phyloP scores from a whole-genome alignment of 805 yeast genomes.

The Danielia reshetovae region DNA sequence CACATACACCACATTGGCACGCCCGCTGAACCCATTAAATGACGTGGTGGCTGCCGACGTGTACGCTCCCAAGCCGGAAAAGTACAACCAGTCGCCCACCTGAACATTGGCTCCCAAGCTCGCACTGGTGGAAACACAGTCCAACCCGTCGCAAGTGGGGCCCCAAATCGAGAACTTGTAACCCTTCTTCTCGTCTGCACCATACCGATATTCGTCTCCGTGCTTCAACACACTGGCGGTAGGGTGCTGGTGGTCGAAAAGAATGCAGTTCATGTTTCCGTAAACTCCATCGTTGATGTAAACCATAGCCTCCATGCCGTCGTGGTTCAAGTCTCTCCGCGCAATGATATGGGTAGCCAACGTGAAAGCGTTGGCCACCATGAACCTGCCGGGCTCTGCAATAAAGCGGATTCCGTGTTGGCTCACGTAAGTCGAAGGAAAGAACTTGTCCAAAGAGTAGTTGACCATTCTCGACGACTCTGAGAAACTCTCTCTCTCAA shows the following conservation, averaged over 20 bases:
- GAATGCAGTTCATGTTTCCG: conserved; percentile 90
- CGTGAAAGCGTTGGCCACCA: conserved; percentile 82
- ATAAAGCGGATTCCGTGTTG: conserved; percentile 45
- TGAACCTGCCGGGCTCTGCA: conserved; percentile 93
- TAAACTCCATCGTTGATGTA: conserved; percentile 94
- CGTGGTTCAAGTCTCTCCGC: conserved; percentile 47
- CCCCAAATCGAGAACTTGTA: conserved; percentile 83
- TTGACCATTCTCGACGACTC: conserved; percentile 57
- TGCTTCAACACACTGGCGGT: conserved; percentile 57
- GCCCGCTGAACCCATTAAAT: conserved; percentile 81
- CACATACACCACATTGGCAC: conserved; percentile 60
- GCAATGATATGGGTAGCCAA: conserved; percentile 83
- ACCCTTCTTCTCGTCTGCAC: conserved; percentile 18
- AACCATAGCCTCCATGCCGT: conserved; percentile 54
- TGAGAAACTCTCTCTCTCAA: conserved; percentile 58
- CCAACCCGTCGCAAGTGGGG: conserved; percentile 97
- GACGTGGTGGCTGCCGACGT: conserved; percentile 89
- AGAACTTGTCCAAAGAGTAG: conserved; percentile 50
- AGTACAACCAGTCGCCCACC: conserved; percentile 92
- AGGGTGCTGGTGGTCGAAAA: conserved; percentile 88
- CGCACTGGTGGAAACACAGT: conserved; percentile 61
- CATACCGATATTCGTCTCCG: conserved; percentile 6
- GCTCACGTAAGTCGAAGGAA: conserved; percentile 42
- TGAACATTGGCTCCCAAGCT: conserved; percentile 55
- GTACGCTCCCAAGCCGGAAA: conserved; percentile 83